A percentile compares a stretch with the other conserved stretches of the same genome.
phyloP scores from a whole-genome alignment of 495 filamentous ascomycete genomes.

The Articulospora tetracladia region DNA sequence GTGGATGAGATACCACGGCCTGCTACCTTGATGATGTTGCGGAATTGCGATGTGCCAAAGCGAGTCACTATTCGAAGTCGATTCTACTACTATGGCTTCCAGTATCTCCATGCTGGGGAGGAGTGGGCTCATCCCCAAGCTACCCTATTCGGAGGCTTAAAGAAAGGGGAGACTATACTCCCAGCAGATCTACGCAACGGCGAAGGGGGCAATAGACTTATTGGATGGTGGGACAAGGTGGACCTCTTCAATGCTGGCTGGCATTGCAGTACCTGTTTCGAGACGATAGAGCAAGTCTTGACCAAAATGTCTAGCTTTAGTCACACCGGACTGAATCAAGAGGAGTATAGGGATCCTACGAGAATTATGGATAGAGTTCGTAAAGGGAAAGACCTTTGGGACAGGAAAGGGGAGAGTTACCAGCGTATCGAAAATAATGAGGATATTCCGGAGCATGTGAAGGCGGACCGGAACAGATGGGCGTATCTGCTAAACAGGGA shows the following conservation, averaged over 20 bases:
- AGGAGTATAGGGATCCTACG: conserved; percentile 30
- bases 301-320: conserved; percentile 40
- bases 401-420: conserved; percentile 32
- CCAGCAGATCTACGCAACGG: conserved; percentile 37
- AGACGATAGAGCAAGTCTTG: conserved; percentile 37
- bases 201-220: conserved; percentile 20
- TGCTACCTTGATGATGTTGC: conserved; percentile 31
- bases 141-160: conserved; percentile 31
- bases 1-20: conserved; percentile 40
- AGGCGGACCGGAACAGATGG: conserved; percentile 28
- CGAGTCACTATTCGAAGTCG: conserved; percentile 35
- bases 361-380: conserved; percentile 37
- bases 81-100: conserved; percentile 45
- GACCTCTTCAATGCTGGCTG: conserved; percentile 35
- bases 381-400: conserved; percentile 37
- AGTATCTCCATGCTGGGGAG: conserved; percentile 35
- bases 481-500: conserved; percentile 33
- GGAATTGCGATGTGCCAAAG: conserved; percentile 36
- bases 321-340: conserved; percentile 33
- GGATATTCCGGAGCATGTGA: conserved; percentile 33
- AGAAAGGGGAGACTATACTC: conserved; percentile 29
- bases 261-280: conserved; percentile 45
- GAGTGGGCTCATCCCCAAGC: conserved; percentile 44
- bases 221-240: conserved; percentile 23
- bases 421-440: conserved; percentile 28